These are phyloP conservation scores for Ascochyta clinopodiicola DNA, from an alignment of 2,329 filamentous ascomycete species.

Conservation along the genomic window DNA sequence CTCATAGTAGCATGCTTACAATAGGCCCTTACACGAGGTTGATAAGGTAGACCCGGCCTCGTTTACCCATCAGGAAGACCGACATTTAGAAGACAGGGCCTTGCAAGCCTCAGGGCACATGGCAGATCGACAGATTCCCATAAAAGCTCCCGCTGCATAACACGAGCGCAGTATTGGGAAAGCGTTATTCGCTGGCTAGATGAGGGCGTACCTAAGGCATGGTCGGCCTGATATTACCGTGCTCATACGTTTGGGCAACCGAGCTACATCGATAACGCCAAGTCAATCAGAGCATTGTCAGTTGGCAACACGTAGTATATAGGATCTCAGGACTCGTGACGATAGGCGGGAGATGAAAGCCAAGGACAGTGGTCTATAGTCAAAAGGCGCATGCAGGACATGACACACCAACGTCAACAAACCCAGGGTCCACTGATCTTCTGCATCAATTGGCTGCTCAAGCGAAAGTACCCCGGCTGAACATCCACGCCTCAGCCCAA, in stretches of 20 bases:
- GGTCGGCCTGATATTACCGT: slow-evolving; percentile 6
- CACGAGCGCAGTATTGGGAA: background rate
- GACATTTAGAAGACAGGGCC: slow-evolving; percentile 10
- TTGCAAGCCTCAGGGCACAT: background rate
- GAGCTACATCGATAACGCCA: background rate
- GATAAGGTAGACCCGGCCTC: background rate
- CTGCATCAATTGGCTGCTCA: background rate
- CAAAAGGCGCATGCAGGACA: background rate
- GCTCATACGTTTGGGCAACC: background rate
- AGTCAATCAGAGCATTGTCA: background rate
- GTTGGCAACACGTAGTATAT: background rate
- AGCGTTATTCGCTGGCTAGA: background rate
- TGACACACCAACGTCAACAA: background rate
- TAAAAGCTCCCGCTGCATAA: slow-evolving; percentile 1
- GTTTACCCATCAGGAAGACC: slow-evolving; percentile 2
- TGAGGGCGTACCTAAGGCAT: background rate
- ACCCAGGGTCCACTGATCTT: slow-evolving; percentile 1
- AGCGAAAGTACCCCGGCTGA: slow-evolving; percentile 1
- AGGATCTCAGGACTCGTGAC: background rate
- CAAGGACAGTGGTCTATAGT: slow-evolving; percentile 1
- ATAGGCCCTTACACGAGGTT: slow-evolving; percentile 1
- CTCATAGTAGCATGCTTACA: background rate
- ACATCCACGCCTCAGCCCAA: slow-evolving; percentile 2
- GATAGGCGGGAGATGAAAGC: slow-evolving; percentile 9
- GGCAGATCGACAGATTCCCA: slow-evolving; percentile 9